These are phyloP conservation scores for Mycena alexandri DNA, from an alignment of 768 basidiomycete species.

Conservation along the genomic window DNA sequence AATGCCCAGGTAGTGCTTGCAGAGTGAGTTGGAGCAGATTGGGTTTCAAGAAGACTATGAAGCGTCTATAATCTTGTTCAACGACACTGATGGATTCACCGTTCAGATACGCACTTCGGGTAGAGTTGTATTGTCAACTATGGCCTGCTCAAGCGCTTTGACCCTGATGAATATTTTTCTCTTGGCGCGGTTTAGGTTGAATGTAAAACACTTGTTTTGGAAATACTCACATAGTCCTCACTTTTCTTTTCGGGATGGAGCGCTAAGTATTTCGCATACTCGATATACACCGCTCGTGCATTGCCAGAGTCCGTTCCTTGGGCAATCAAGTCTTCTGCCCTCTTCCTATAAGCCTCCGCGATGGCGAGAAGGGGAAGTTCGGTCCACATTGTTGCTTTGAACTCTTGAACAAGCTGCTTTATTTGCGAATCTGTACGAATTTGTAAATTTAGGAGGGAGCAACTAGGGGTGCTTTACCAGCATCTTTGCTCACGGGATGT, in stretches of 20 bases:
- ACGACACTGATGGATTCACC: not conserved
- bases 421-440: not conserved
- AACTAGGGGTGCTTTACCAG: no score
- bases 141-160: not conserved
- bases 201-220: not conserved
- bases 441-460: no score
- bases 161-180: not conserved
- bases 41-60: not conserved
- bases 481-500: no score
- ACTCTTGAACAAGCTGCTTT: not conserved
- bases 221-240: slow-evolving; percentile 16
- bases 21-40: not conserved
- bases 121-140: not conserved
- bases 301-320: not conserved
- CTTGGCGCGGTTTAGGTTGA: not conserved
- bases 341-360: slow-evolving; percentile 20
- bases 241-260: slow-evolving; percentile 2
- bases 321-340: not conserved
- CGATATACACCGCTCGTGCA: not conserved
- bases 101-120: not conserved
- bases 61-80: not conserved
- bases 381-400: not conserved
- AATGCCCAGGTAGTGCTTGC: no score
- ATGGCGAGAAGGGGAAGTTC: slow-evolving; percentile 15
- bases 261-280: slow-evolving; percentile 9